Conservation (phyloP, 2,329 filamentous ascomycete species). For the Dactylella cylindrospora region DNA sequence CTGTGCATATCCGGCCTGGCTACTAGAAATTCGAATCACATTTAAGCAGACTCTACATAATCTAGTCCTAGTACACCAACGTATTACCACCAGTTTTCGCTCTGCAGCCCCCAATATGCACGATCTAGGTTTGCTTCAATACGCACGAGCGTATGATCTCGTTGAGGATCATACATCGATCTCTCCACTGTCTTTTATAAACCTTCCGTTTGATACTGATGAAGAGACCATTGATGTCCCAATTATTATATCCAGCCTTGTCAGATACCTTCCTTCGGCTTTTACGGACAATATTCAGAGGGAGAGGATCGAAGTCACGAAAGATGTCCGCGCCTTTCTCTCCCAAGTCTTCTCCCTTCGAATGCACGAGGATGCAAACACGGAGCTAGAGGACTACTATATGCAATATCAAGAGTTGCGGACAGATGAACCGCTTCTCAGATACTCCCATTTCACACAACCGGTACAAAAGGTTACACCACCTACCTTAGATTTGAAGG, state of each 20-base stretch:
- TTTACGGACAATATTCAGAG: neutral
- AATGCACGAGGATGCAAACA: neutral
- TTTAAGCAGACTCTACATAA: too few relatives aligned
- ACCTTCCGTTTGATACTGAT: conserved; percentile 27
- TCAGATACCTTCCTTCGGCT: neutral
- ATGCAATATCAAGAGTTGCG: neutral
- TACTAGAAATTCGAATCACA: too few relatives aligned
- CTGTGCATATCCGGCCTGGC: too few relatives aligned
- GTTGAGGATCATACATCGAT: conserved; percentile 41
- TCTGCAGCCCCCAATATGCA: conserved; percentile 7
- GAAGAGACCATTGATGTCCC: conserved; percentile 6
- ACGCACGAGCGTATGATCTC: conserved; percentile 33
- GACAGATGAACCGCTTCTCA: conserved; percentile 19
- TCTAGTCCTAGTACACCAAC: too few relatives aligned
- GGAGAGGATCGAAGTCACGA: conserved; percentile 13
- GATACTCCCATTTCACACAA: neutral
- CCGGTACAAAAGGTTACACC: neutral
- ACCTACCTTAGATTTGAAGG: conserved; percentile 2
- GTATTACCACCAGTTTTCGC: too few relatives aligned
- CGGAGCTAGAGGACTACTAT: conserved; percentile 1
- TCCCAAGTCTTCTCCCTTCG: conserved; percentile 17
- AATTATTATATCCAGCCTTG: neutral
- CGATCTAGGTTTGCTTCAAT: conserved; percentile 28
- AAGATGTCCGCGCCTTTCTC: conserved; percentile 16
- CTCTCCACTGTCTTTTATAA: conserved; percentile 37